Evolutionary conservation across 1,284 basidiomycete species (phyloP).

Genomic region (Trichosporon asahii): DNA sequence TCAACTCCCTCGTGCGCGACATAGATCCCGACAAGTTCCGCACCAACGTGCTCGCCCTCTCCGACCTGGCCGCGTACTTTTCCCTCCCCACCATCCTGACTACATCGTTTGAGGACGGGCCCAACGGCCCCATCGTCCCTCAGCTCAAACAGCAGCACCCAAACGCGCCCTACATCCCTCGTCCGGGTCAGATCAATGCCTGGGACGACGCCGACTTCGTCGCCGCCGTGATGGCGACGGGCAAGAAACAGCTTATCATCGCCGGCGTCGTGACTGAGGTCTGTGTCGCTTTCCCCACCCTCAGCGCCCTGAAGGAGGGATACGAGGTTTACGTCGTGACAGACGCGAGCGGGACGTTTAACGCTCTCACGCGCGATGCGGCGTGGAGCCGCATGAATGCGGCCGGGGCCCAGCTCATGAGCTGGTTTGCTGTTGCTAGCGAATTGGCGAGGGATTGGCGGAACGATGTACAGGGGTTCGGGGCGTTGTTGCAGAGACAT

Average conservation of each 20-base stretch:
- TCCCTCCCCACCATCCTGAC: constrained; percentile 15
- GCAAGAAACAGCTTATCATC: constrained; percentile 19
- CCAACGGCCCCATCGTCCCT: constrained; percentile 21
- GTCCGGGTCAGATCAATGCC: constrained; percentile 21
- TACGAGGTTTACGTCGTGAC: constrained; percentile 22
- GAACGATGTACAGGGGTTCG: constrained; percentile 17
- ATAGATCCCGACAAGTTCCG: constrained; percentile 16
- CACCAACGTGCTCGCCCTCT: constrained; percentile 16
- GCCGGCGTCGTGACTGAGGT: constrained; percentile 22
- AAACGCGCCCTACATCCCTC: constrained; percentile 8
- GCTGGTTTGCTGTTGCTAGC: constrained; percentile 14
- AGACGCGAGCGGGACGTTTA: constrained; percentile 20
- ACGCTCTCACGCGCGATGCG: constrained; percentile 15
- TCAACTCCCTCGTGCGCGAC: constrained; percentile 18
- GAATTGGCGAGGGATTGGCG: constrained; percentile 20
- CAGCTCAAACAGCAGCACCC: constrained; percentile 11
- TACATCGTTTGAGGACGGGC: constrained; percentile 18
- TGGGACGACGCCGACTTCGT: constrained; percentile 24
- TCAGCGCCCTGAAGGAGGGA: constrained; percentile 15
- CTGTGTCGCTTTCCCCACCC: constrained; percentile 17
- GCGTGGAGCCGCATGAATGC: constrained; percentile 17
- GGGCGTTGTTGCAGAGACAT: constrained; percentile 4
- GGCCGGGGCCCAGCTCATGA: constrained; percentile 18
- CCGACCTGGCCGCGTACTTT: constrained; percentile 18
- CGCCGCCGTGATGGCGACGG: constrained; percentile 16